Evolutionary conservation across 768 basidiomycete genomes (phyloP).

Genomic region (Pisolithus albus): DNA sequence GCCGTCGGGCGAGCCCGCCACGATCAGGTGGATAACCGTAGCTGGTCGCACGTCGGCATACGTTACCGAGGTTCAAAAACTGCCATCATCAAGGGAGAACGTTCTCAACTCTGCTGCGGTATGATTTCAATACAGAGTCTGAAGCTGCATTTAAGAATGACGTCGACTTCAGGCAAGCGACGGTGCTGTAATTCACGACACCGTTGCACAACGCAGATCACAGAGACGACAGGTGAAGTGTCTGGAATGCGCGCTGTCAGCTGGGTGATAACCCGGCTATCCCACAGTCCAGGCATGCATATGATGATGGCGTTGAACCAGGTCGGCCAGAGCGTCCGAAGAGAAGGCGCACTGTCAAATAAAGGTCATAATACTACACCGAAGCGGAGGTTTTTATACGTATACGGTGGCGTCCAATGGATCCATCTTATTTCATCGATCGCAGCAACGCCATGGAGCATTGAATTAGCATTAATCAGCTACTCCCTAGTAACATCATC

Average conservation of each 20-base stretch:
- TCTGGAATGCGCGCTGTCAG: neutral
- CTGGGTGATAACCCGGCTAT: neutral
- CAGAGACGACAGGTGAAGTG: neutral
- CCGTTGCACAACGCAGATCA: neutral
- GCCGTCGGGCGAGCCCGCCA: conserved; percentile 66
- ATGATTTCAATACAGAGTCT: too few species aligned
- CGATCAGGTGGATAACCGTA: conserved; percentile 67
- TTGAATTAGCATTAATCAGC: too few species aligned
- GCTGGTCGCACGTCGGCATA: conserved; percentile 74
- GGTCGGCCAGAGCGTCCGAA: too few species aligned
- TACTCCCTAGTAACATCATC: too few species aligned
- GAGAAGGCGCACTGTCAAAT: too few species aligned
- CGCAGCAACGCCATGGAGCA: too few species aligned
- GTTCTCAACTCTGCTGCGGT: neutral
- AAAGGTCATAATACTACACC: too few species aligned
- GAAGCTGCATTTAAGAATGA: neutral
- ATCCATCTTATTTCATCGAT: too few species aligned
- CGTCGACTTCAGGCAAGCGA: neutral
- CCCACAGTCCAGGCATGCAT: too few species aligned
- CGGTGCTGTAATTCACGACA: neutral
- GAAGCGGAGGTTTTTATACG: too few species aligned
- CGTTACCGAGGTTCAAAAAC: conserved; percentile 53
- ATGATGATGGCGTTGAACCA: too few species aligned
- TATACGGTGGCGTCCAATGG: too few species aligned
- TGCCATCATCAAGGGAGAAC: conserved; percentile 12